Conservation (phyloP, 176 grass and related monocot species). For the Avena sativa region DNA sequence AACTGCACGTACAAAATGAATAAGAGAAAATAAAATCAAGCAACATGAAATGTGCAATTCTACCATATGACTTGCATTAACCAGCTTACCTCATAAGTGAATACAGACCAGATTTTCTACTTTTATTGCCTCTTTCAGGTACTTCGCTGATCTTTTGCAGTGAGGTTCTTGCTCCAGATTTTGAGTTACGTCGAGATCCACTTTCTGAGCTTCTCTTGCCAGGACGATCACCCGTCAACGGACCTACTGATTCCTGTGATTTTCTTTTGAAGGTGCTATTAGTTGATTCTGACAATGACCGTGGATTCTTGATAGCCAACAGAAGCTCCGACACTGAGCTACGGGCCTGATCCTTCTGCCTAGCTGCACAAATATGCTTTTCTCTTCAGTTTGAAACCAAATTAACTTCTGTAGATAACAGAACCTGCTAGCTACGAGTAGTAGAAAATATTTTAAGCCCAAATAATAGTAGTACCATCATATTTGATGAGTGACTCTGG, state of each 20-base stretch:
- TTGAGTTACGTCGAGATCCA: conserved; percentile 46
- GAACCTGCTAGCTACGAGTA: neutral
- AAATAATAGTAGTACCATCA: conserved; percentile 60
- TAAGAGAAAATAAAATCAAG: neutral
- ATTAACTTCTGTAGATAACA: neutral
- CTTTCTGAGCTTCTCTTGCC: conserved; percentile 67
- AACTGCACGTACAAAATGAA: conserved; percentile 38
- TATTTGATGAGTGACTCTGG: conserved; percentile 92
- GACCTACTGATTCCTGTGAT: conserved; percentile 58
- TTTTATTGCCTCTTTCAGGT: conserved; percentile 64
- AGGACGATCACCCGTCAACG: conserved; percentile 6
- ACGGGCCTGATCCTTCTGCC: conserved; percentile 82
- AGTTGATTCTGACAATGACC: conserved; percentile 60
- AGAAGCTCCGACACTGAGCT: conserved; percentile 86
- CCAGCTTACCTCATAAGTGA: conserved; percentile 79
- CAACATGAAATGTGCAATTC: neutral
- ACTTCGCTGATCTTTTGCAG: conserved; percentile 82
- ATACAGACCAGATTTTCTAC: conserved; percentile 70
- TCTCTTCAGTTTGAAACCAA: conserved; percentile 2
- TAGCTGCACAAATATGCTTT: conserved; percentile 51
- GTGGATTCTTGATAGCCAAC: conserved; percentile 74
- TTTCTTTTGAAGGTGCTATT: conserved; percentile 64
- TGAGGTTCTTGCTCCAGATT: conserved; percentile 55
- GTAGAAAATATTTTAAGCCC: neutral
- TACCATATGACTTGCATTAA: neutral